Evolutionary conservation across 768 basidiomycete genomes (phyloP), one percentile per base, ranked within the genome.

Genomic region (Rhodotorula kratochvilovae): DNA sequence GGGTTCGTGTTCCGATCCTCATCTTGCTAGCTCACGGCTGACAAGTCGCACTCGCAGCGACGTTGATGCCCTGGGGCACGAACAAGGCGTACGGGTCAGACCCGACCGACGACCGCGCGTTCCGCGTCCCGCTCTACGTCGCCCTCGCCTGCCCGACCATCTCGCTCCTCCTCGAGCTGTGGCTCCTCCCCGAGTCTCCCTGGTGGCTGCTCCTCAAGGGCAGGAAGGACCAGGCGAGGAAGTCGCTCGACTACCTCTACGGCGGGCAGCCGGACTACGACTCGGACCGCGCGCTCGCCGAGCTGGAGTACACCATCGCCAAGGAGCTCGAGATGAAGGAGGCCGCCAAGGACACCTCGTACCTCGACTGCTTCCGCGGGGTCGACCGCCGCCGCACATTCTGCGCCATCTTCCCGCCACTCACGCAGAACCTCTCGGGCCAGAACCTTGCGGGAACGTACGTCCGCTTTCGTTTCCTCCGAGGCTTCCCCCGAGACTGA

Each of bases 161-260:
- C 31, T 63, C 70, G 15, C 66, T 72, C 29, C 13, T 66, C 50
- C 46, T 74, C 51, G 43, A 76, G 36, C 61, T 76, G 23, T 56
- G 61, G 31, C n/a, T 76, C 61, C 61, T 77, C 23, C 69, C 70
- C 23, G 76, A 63, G 35, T 72, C 70, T 3, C 76, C 76, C 2
- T 69, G 70, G 53, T 77, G 75, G 75, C 70, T 76, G 12, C 43
- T 72, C 50, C 45, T 68, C 61, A 63, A 68, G 29, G 70, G 66
- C 21, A 29, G 56, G 17, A 60, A 58, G 36, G 67, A 59, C 12
- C 36, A 65, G 29, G 71, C 71, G 15, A 36, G 63, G 6, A 65
- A 65, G 36, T 21, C 62, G 21, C 62, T 73, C 43, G 12, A 39
- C 16, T 50, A 43, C 42, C 39, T 72, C 43, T 57, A 68, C 59